Evolutionary conservation across 495 filamentous ascomycete genomes (phyloP).

Genomic region (Hyaloscypha hepaticicola): DNA sequence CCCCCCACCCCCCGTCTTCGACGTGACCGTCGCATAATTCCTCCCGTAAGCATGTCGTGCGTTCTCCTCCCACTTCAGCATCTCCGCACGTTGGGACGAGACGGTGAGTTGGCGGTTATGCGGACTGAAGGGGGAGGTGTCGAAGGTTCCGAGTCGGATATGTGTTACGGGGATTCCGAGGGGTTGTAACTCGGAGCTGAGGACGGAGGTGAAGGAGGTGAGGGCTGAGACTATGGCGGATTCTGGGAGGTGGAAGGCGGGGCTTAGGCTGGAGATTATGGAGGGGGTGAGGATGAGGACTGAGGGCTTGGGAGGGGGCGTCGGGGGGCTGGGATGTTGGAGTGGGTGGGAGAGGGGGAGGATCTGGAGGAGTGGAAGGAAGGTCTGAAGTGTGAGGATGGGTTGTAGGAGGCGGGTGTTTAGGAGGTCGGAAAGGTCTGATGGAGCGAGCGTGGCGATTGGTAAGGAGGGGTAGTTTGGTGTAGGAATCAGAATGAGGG

Average conservation of each 20-base stretch:
- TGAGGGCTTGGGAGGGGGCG: constrained; percentile 45
- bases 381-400: constrained; percentile 79
- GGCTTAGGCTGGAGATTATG: constrained; percentile 78
- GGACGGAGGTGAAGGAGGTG: constrained; percentile 71
- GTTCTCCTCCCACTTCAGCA: constrained; percentile 61
- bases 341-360: constrained; percentile 36
- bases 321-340: constrained; percentile 41
- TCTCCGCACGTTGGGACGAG: constrained; percentile 47
- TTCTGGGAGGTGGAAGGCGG: constrained; percentile 83
- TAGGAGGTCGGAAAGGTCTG: constrained; percentile 81
- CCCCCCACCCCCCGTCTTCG: constrained; percentile 41
- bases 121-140: constrained; percentile 50
- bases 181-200: constrained; percentile 72
- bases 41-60: constrained; percentile 52
- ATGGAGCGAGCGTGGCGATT: constrained; percentile 77
- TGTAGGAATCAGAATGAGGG: constrained; percentile 74
- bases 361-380: constrained; percentile 74
- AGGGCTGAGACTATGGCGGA: constrained; percentile 74
- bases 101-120: constrained; percentile 24
- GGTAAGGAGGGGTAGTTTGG: constrained; percentile 70
- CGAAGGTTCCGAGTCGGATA: constrained; percentile 84
- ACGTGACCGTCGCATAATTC: constrained; percentile 54
- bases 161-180: constrained; percentile 76
- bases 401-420: constrained; percentile 93
- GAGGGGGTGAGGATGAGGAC: constrained; percentile 82